phyloP scores from a whole-genome alignment of 352 stramenopile genomes.

The Phytophthora sp. region DNA sequence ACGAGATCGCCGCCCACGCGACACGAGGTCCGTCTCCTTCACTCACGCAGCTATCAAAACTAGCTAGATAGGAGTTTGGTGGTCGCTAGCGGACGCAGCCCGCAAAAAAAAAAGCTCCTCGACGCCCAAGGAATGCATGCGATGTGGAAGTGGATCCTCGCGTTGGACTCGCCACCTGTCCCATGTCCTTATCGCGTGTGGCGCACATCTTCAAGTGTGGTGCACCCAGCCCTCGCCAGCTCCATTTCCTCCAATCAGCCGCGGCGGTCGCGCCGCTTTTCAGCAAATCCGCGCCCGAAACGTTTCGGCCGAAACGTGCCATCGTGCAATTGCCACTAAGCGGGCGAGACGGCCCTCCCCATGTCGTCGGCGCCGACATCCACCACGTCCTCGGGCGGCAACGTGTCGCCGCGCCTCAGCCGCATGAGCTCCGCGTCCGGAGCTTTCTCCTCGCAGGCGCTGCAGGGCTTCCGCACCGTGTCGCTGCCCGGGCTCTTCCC shows the following conservation, averaged over 20 bases:
- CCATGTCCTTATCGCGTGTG: conserved; percentile 3
- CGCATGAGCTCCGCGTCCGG: conserved; percentile 63
- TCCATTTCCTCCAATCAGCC: conserved; percentile 4
- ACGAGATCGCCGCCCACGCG: no score
- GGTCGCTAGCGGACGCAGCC: no score
- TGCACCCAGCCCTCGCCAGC: background rate
- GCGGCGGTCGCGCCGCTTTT: background rate
- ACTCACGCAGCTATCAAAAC: no score
- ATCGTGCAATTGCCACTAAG: conserved; percentile 27
- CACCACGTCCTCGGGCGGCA: conserved; percentile 33
- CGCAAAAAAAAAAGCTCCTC: no score
- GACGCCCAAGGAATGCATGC: conserved; percentile 1
- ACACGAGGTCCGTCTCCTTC: background rate
- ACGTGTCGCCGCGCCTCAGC: conserved; percentile 48
- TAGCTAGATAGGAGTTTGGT: no score
- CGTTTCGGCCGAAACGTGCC: conserved; percentile 13
- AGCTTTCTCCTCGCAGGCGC: conserved; percentile 54
- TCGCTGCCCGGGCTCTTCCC: conserved; percentile 75
- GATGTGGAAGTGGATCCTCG: no score
- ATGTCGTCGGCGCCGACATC: conserved; percentile 47
- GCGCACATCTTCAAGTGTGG: conserved; percentile 7
- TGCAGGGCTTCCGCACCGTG: conserved; percentile 76
- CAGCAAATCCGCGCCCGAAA: conserved; percentile 16
- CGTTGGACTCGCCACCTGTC: conserved; percentile 30
- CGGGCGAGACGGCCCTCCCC: background rate